Evolutionary conservation across 176 grass and related monocot species (phyloP).

Genomic region (Oryza australiensis): DNA sequence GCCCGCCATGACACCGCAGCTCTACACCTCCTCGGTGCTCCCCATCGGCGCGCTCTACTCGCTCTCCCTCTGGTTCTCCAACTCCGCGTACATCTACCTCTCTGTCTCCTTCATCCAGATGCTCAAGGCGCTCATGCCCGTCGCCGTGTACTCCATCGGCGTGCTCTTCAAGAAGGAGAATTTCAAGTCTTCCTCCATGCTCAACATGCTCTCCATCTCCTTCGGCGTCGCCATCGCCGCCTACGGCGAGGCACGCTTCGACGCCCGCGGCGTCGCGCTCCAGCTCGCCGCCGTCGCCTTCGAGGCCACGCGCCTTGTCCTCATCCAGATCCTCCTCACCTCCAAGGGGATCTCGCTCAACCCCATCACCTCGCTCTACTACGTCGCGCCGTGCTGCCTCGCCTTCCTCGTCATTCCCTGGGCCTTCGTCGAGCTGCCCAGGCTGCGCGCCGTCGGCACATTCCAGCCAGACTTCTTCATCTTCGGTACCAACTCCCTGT

Average conservation of each 20-base stretch:
- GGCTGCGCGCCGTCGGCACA: slow-evolving; percentile 51
- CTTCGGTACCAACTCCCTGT: slow-evolving; percentile 81
- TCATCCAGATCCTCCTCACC: slow-evolving; percentile 98
- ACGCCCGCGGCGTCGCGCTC: slow-evolving; percentile 62
- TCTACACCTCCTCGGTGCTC: slow-evolving; percentile 69
- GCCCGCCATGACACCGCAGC: slow-evolving; percentile 68
- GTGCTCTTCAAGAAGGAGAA: slow-evolving; percentile 79
- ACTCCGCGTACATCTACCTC: slow-evolving; percentile 99
- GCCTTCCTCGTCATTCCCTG: slow-evolving; percentile 71
- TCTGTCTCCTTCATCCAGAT: slow-evolving; percentile 99
- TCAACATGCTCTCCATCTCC: slow-evolving; percentile 98
- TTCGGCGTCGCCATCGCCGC: slow-evolving; percentile 85
- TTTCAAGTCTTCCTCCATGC: slow-evolving; percentile 68
- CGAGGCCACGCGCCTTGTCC: slow-evolving; percentile 88
- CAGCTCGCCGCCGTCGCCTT: slow-evolving; percentile 83
- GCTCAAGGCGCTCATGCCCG: slow-evolving; percentile 99
- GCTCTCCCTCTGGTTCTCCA: slow-evolving; percentile 97
- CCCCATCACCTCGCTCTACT: slow-evolving; percentile 99
- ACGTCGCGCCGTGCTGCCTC: slow-evolving; percentile 84
- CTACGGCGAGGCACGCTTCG: slow-evolving; percentile 81
- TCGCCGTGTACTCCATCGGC: slow-evolving; percentile 93
- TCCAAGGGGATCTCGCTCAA: slow-evolving; percentile 95
- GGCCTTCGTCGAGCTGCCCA: slow-evolving; percentile 79
- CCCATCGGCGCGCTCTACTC: slow-evolving; percentile 96
- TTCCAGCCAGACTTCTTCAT: slow-evolving; percentile 77